Conservation (phyloP, 345 rosid genomes). For the Gossypium longicalyx region DNA sequence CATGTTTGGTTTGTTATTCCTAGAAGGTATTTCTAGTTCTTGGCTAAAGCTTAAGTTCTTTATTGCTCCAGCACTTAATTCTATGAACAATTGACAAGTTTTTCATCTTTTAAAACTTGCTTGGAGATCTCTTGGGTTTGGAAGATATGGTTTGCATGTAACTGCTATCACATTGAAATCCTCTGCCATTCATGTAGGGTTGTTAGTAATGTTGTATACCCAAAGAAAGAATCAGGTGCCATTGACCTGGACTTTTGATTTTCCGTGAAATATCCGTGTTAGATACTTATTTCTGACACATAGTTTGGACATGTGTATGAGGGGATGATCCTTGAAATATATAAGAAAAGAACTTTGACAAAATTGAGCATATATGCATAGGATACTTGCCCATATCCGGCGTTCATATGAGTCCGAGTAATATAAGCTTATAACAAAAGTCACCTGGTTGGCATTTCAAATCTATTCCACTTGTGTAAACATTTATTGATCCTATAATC, state of each 20-base stretch:
- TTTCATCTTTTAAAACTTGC: background rate
- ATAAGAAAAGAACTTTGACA: background rate
- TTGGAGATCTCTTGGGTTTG: background rate
- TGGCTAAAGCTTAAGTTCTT: background rate
- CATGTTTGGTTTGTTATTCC: background rate
- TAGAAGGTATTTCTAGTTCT: background rate
- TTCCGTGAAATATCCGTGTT: background rate
- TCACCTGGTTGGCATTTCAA: background rate
- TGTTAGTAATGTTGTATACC: background rate
- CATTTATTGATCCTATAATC: background rate
- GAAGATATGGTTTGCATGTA: background rate
- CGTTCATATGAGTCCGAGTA: background rate
- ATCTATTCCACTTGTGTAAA: background rate
- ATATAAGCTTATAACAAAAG: background rate
- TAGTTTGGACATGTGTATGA: background rate
- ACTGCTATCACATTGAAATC: background rate
- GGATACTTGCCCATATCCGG: background rate
- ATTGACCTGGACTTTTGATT: background rate
- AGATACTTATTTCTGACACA: background rate
- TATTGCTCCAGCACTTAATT: background rate
- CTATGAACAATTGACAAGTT: background rate
- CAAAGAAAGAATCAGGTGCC: conserved; percentile 3
- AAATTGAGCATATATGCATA: background rate
- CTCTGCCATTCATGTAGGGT: background rate
- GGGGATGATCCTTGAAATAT: background rate